Percentiles rank a stretch among this genome's conserved stretches.
These are phyloP conservation scores for Anisodus tanguticus DNA, from an alignment of 257 asterid genomes.

Conservation along the genomic window DNA sequence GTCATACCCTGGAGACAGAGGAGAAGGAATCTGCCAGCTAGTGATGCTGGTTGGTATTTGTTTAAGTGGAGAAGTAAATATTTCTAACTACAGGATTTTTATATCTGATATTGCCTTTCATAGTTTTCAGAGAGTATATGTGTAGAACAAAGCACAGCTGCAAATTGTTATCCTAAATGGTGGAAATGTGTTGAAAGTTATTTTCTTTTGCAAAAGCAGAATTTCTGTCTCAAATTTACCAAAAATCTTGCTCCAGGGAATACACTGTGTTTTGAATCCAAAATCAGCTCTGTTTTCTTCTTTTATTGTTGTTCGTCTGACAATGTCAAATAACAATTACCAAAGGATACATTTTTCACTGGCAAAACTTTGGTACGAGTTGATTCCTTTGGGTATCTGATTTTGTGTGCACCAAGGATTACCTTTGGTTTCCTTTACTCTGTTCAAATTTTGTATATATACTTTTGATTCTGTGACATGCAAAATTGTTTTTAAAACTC, in stretches of 20 bases:
- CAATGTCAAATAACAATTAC: background rate
- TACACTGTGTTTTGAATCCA: background rate
- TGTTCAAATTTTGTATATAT: background rate
- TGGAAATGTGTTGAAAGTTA: slow-evolving; percentile 6
- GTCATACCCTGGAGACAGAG: background rate
- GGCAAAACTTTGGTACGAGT: background rate
- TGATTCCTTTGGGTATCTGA: background rate
- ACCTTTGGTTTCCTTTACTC: background rate
- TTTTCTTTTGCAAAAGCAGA: background rate
- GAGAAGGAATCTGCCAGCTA: background rate
- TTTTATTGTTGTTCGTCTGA: background rate
- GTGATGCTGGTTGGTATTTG: slow-evolving; percentile 3
- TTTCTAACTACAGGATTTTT: slow-evolving; percentile 14
- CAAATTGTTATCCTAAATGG: slow-evolving; percentile 3
- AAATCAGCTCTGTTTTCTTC: background rate
- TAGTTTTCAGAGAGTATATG: background rate
- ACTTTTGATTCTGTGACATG: background rate
- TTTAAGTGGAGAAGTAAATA: slow-evolving; percentile 12
- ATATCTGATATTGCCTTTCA: slow-evolving; percentile 5
- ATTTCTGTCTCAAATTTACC: background rate
- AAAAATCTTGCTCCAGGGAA: slow-evolving; percentile 18
- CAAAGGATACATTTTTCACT: background rate
- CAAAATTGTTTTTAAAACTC: background rate
- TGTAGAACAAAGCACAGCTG: slow-evolving; percentile 24
- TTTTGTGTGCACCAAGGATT: background rate